phyloP scores from a whole-genome alignment of 2,329 filamentous ascomycete genomes.

The Cytospora leucostoma region DNA sequence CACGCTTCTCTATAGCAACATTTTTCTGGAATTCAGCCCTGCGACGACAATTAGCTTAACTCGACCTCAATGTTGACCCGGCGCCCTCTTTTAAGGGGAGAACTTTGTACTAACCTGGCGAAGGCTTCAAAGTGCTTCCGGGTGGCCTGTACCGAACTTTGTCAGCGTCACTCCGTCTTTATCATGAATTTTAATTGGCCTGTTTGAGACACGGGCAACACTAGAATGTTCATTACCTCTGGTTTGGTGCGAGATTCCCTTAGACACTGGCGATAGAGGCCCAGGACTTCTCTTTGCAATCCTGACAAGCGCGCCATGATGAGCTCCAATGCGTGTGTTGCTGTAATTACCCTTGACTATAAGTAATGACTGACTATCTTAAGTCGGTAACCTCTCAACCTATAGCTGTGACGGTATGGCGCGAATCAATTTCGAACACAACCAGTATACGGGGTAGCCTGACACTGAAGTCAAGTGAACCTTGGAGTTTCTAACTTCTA shows the following conservation, averaged over 20 bases:
- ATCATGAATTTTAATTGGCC: not conserved
- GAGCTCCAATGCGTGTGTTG: not conserved
- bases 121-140: slow-evolving; percentile 64
- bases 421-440: too few relatives aligned
- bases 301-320: slow-evolving; percentile 67
- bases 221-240: slow-evolving; percentile 47
- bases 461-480: not conserved
- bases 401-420: too few relatives aligned
- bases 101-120: slow-evolving; percentile 53
- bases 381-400: too few relatives aligned
- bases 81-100: slow-evolving; percentile 12
- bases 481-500: not conserved
- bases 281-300: slow-evolving; percentile 84
- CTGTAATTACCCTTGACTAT: not conserved
- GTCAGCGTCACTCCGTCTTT: not conserved
- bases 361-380: not conserved
- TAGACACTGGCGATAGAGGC: slow-evolving; percentile 83
- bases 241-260: slow-evolving; percentile 82
- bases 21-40: slow-evolving; percentile 79
- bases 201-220: not conserved
- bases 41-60: slow-evolving; percentile 20
- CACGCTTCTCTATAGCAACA: slow-evolving; percentile 71
- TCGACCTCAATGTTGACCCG: slow-evolving; percentile 5
- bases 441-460: too few relatives aligned
- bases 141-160: slow-evolving; percentile 46